Base-by-base conservation (phyloP, 345 rosid species). In the Eucalyptus rudis region DNA sequence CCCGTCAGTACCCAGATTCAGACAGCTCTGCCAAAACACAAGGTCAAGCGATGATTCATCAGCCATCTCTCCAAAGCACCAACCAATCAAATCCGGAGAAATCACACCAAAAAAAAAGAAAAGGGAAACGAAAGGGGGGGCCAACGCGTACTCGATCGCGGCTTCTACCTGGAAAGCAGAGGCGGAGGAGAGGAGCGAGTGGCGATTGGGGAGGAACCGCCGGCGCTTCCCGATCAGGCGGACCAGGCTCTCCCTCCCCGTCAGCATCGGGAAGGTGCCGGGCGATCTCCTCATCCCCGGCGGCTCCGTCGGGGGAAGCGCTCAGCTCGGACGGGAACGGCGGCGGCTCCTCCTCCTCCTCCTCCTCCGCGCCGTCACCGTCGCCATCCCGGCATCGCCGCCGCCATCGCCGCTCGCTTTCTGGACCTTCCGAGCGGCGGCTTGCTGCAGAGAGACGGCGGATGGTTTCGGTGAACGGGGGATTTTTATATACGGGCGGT, bases 181-280 rank as follows among this genome's bases (percentile, higher is more conserved):
- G 29, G 93, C 91, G 33, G 89, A 58, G 87, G 95, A 93, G 88
- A 96, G 93, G 84, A 94, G 91, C 62, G 89, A 88, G n/a, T 93
- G 91, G 54, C 92, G 94, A 81, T 94, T 93, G 86, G 96, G 96
- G 43, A 96, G 97, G 88, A 86, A 94, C 54, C 95, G 94, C 84
- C 98, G 93, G 68, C 99, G 96, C 86, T 94, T 95, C 10, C 98
- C 98, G 49, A 96, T 93, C 88, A 97, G 92, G 56, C 96, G 93
- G 86, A 92, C 87, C 89, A 97, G 91, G 91, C 99, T 97, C 59
- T 96, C 96, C 86, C 93, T 93, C 79, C 99, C 99, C 29, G 91
- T 91, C 29, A 97, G 90, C 98, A 96, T 96, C 84, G 29, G 27
- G 22, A 22, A 40, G 56, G 24, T 3, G 84, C 45, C 13, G 47